A percentile compares a stretch with the other conserved stretches of the same genome.
Evolutionary conservation across 2,329 filamentous ascomycete species (phyloP).

Genomic region (Zymoseptoria ardabiliae): DNA sequence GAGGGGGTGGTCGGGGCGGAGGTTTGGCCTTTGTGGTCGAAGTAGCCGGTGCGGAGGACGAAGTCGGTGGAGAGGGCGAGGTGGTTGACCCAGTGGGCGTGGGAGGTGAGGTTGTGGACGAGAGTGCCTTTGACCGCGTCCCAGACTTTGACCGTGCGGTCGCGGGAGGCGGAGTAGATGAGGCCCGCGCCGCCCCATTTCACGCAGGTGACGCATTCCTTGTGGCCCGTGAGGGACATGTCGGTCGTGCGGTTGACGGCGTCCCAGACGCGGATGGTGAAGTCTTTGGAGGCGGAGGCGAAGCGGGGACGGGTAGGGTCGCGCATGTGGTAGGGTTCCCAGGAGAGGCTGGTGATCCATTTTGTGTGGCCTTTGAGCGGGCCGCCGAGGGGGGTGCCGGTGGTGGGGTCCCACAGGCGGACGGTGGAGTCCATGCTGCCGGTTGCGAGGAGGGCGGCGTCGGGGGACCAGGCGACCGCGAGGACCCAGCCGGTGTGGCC

Average conservation of each 20-base stretch:
- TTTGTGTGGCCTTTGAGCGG: slow-evolving; percentile 79
- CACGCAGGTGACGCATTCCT: slow-evolving; percentile 80
- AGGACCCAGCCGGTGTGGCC: slow-evolving; percentile 89
- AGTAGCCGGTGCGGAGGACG: slow-evolving; percentile 75
- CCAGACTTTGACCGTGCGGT: slow-evolving; percentile 91
- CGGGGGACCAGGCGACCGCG: slow-evolving; percentile 78
- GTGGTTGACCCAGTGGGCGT: slow-evolving; percentile 95
- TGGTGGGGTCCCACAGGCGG: slow-evolving; percentile 80
- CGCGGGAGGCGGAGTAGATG: slow-evolving; percentile 79
- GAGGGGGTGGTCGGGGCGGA: slow-evolving; percentile 61
- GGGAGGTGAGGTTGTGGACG: slow-evolving; percentile 68
- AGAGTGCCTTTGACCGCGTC: slow-evolving; percentile 71
- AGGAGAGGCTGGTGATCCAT: slow-evolving; percentile 79
- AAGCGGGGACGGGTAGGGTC: slow-evolving; percentile 64
- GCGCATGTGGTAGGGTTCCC: slow-evolving; percentile 90
- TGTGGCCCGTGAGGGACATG: slow-evolving; percentile 79
- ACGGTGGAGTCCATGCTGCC: slow-evolving; percentile 90
- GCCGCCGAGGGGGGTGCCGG: slow-evolving; percentile 64
- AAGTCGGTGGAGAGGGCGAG: slow-evolving; percentile 90
- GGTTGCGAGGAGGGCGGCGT: slow-evolving; percentile 73
- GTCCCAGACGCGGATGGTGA: slow-evolving; percentile 81
- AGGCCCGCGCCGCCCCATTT: slow-evolving; percentile 86
- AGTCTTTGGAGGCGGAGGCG: slow-evolving; percentile 83
- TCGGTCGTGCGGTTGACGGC: slow-evolving; percentile 71
- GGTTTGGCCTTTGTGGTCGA: slow-evolving; percentile 66